Evolutionary conservation across 768 basidiomycete genomes (phyloP).

Genomic region (Postia placenta): DNA sequence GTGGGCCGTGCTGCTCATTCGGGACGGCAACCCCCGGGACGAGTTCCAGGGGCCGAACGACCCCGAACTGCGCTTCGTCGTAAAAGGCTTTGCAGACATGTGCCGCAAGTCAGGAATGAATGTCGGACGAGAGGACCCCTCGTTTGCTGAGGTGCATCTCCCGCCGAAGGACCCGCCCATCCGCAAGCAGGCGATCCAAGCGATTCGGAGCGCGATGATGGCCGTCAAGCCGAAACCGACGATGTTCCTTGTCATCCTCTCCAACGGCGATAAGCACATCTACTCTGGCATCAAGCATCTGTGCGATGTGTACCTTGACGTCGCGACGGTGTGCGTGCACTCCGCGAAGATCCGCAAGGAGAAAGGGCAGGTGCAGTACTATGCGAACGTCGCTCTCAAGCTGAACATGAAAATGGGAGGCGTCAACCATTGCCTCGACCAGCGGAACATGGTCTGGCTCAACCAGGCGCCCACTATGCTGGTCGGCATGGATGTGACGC

Average conservation of each 20-base stretch:
- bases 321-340: constrained; percentile 69
- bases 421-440: constrained; percentile 42
- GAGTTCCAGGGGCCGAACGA: constrained; percentile 56
- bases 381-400: constrained; percentile 50
- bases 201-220: constrained; percentile 37
- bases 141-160: constrained; percentile 35
- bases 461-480: constrained; percentile 40
- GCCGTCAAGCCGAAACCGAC: constrained; percentile 33
- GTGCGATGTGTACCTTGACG: constrained; percentile 43
- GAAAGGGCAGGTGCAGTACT: constrained; percentile 47
- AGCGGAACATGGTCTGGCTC: constrained; percentile 33
- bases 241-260: constrained; percentile 41
- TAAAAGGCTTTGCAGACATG: constrained; percentile 55
- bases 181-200: constrained; percentile 41
- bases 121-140: constrained; percentile 34
- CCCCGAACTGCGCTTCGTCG: constrained; percentile 37
- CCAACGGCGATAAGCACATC: constrained; percentile 40
- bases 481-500: constrained; percentile 64
- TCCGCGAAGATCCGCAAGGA: constrained; percentile 64
- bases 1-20: constrained; percentile 68
- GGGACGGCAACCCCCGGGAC: constrained; percentile 47
- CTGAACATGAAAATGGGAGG: constrained; percentile 53
- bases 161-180: constrained; percentile 54
- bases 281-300: constrained; percentile 49
- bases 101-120: constrained; percentile 60